Base-by-base conservation (phyloP, 306 rosid genomes). In the Lotus japonicus region DNA sequence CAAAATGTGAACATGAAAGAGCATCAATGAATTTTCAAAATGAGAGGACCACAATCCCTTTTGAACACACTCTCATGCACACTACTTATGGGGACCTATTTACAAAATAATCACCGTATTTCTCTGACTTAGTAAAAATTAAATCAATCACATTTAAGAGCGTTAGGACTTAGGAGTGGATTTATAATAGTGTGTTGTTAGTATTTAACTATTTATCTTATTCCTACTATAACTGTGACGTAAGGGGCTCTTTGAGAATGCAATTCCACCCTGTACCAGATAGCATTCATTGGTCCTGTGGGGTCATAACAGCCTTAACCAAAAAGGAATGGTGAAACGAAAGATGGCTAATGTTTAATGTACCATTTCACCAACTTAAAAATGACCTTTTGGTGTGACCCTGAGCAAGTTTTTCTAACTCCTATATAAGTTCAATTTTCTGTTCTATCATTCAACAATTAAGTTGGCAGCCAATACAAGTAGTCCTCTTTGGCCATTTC, bases 381-480 rank as follows among this genome's bases (percentile, higher is more conserved):
- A 72, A 46, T 44, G 70, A 18, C 64, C 26, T 55, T 48, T 48
- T 62, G 39, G 66, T 17, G 50, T 28, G 13, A 36, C 49, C 46
- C 54, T 11, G 4, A 16, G 11, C 42, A 72, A 31, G 11, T 28
- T 76, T 68, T 68, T 56, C 76, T 53, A 80, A 68, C 50, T 68
- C 55, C 81, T 82, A 84, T 82, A 82, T 82, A 82, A 80, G 74
- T 69, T 38, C 78, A 49, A 44, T 2, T 17, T 64, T 71, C 17
- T 73, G 21, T 9, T 66, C 42, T 11, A 1, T 15, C 51, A 43
- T 19, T 66, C 45, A 58, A 66, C 65, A 43, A 53, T 26, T 73
- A 50, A 53, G 58, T 17, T 51, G 56, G 36, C 35, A 39, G 28
- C 57, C 43, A 64, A 9, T 10, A 71, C 23, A 15, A 44, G 6